Percentiles rank a stretch among this genome's conserved stretches.
Evolutionary conservation across 1,284 basidiomycete genomes (phyloP).

Genomic region (Cryptococcus sp.): DNA sequence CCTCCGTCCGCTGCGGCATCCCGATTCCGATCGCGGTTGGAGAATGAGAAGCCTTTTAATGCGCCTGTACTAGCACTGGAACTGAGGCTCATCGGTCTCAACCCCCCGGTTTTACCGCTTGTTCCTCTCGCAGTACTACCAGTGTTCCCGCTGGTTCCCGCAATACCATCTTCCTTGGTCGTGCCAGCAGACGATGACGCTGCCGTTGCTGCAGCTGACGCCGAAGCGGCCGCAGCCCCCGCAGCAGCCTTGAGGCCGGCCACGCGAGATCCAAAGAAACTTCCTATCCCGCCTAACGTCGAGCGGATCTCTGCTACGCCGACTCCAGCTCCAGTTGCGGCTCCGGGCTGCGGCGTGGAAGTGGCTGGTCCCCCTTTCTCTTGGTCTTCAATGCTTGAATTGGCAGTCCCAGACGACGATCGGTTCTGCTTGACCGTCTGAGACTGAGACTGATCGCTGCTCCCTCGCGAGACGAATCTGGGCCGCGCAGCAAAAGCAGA

Average conservation of each 20-base stretch:
- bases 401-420: not conserved
- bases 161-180: not conserved
- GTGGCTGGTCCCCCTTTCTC: not conserved
- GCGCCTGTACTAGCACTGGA: conserved; percentile 12
- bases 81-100: conserved; percentile 40
- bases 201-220: not conserved
- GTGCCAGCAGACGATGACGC: not conserved
- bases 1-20: too few species aligned
- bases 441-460: not conserved
- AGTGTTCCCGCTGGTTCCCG: not conserved
- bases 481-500: too few species aligned
- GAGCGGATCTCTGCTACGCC: conserved; percentile 33
- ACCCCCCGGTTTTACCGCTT: conserved; percentile 13
- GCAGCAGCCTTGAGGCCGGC: conserved; percentile 21
- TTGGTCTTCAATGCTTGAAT: conserved; percentile 1
- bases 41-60: conserved; percentile 1
- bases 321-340: not conserved
- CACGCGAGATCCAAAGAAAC: conserved; percentile 44
- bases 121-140: not conserved
- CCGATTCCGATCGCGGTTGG: too few species aligned
- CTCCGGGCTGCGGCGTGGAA: not conserved
- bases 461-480: too few species aligned
- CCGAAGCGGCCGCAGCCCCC: not conserved
- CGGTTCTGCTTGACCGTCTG: not conserved
- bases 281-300: conserved; percentile 47